Evolutionary conservation across 257 asterid genomes (phyloP), one percentile per base, ranked within the genome.

Genomic region (Osmanthus fragrans): DNA sequence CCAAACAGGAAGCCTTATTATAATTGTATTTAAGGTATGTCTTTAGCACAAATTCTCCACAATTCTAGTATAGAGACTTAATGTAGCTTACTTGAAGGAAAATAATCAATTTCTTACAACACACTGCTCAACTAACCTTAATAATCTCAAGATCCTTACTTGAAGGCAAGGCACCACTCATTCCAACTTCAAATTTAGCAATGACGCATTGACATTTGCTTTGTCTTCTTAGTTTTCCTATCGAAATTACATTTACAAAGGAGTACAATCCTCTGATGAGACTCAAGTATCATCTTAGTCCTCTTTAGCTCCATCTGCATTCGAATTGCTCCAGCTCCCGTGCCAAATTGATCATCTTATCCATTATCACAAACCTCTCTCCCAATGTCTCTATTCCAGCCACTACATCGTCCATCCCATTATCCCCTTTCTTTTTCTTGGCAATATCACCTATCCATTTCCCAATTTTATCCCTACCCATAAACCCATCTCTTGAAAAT

Each of bases 221-320:
- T 92, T 18, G 79, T 76, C 85, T 87, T 88, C 86, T 92, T 91
- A 15, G 7, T 29, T 58, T 84, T 83, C 79, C 79, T 83, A 87
- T 93, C 0, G 90, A 81, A 16, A 89, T 80, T 0, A 92, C 90
- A 73, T 87, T 87, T 4, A 96, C 90, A 81, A 93, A 89, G 9
- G 93, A 88, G 77, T 91, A 97, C 34, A 64, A 93, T 87, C 87
- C 86, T 90, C 81, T 87, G 93, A 87, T 95, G 97, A 0, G 93
- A 90, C 70, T 95, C 97, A 0, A 95, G 90, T 37, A 95, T 88
- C 97, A 91, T 91, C 85, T 93, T 94, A 0, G 99, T 93, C 82
- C 94, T 90, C 89, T 95, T 95, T 93, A 91, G 83, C 85, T 95
- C 99, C 98, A 91, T 90, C 76, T 95, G 97, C 98, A 93, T 91